Percentiles rank a stretch among this genome's conserved stretches.
Evolutionary conservation across 352 stramenopile genomes (phyloP).

Genomic region (Albugo laibachii): DNA sequence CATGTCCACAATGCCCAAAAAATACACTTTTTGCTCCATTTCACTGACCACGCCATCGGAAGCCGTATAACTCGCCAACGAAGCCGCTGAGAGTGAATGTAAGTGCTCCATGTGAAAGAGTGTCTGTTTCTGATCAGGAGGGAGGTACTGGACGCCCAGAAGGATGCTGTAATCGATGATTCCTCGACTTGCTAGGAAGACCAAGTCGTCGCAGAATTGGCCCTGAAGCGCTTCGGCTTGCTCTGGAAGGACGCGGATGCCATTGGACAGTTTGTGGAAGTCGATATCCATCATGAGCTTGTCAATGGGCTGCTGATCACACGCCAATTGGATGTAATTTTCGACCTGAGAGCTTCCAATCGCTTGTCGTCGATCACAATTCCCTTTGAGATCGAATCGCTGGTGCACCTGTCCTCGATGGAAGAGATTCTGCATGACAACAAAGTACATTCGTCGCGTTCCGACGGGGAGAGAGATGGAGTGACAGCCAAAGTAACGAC

Average conservation of each 20-base stretch:
- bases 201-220: conserved; percentile 59
- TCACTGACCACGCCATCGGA: conserved; percentile 23
- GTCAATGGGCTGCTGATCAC: conserved; percentile 27
- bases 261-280: conserved; percentile 51
- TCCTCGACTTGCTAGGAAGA: conserved; percentile 57
- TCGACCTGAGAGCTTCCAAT: conserved; percentile 39
- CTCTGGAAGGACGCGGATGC: conserved; percentile 26
- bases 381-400: conserved; percentile 68
- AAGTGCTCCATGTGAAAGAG: conserved; percentile 6
- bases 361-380: conserved; percentile 48
- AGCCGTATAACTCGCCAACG: conserved; percentile 1
- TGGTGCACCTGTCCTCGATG: conserved; percentile 58
- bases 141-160: conserved; percentile 37
- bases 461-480: conserved; percentile 70
- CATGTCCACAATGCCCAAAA: conserved; percentile 66
- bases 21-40: conserved; percentile 41
- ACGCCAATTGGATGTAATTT: conserved; percentile 37
- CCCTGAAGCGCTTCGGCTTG: conserved; percentile 24
- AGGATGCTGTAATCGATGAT: conserved; percentile 79
- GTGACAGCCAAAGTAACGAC: conserved; percentile 68
- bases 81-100: conserved; percentile 4
- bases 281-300: conserved; percentile 78
- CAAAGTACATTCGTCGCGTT: conserved; percentile 73
- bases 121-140: not conserved
- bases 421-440: conserved; percentile 79